phyloP scores from a whole-genome alignment of 805 yeast genomes.

The Komagataella kurtzmanii region DNA sequence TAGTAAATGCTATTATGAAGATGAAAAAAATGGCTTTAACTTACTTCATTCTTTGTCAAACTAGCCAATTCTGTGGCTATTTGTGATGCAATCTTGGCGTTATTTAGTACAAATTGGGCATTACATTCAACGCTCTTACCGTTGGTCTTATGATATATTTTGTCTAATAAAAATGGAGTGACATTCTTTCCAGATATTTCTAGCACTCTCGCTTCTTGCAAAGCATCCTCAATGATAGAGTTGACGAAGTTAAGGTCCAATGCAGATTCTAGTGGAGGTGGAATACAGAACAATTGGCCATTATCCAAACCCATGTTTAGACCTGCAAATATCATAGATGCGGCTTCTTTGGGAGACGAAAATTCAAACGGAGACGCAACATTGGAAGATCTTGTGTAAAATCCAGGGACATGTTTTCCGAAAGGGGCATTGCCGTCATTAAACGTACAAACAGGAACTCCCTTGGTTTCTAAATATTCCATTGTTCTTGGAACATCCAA shows the following conservation, averaged over 20 bases:
- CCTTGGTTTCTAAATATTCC: conserved; percentile 84
- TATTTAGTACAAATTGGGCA: conserved; percentile 63
- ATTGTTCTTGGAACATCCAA: conserved; percentile 69
- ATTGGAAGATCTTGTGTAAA: conserved; percentile 68
- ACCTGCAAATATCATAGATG: conserved; percentile 39
- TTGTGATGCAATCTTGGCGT: conserved; percentile 53
- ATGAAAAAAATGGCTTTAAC: not conserved
- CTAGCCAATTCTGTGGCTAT: conserved; percentile 43
- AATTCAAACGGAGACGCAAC: conserved; percentile 57
- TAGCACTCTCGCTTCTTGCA: conserved; percentile 32
- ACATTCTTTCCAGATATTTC: conserved; percentile 59
- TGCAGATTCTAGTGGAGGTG: conserved; percentile 60
- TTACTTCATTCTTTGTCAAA: conserved; percentile 1
- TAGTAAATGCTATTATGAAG: not conserved
- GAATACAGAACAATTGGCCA: conserved; percentile 74
- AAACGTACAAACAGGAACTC: conserved; percentile 68
- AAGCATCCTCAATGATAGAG: conserved; percentile 44
- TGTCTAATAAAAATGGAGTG: conserved; percentile 64
- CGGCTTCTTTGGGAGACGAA: conserved; percentile 41
- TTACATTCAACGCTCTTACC: conserved; percentile 65
- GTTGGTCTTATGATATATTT: conserved; percentile 51
- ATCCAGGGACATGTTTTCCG: conserved; percentile 54
- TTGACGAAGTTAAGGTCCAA: conserved; percentile 38
- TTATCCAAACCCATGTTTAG: conserved; percentile 36
- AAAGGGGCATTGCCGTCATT: conserved; percentile 9